phyloP scores from a whole-genome alignment of 495 filamentous ascomycete species.

The Aspergillus leporis region DNA sequence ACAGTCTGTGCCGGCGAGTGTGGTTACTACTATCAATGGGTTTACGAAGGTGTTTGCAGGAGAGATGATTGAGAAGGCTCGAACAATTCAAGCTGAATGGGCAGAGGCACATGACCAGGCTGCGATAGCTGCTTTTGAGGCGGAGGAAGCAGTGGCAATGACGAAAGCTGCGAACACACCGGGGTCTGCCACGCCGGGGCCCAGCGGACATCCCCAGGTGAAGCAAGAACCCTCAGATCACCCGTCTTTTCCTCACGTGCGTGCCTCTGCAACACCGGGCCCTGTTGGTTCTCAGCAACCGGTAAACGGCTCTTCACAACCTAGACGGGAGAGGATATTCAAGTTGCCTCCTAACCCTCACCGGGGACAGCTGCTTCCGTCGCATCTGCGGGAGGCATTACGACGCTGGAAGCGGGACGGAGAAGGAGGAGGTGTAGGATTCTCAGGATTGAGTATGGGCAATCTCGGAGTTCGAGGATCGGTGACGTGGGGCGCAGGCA shows the following conservation, averaged over 20 bases:
- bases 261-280: not conserved
- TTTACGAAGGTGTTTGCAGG: conserved; percentile 85
- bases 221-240: conserved; percentile 3
- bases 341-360: conserved; percentile 46
- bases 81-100: conserved; percentile 80
- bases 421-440: conserved; percentile 67
- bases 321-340: conserved; percentile 30
- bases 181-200: not conserved
- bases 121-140: conserved; percentile 32
- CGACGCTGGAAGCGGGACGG: conserved; percentile 68
- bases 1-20: conserved; percentile 77
- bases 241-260: not conserved
- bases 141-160: conserved; percentile 38
- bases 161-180: conserved; percentile 40
- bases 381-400: conserved; percentile 79
- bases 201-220: not conserved
- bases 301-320: not conserved
- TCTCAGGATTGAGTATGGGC: conserved; percentile 71
- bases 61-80: conserved; percentile 77
- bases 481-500: conserved; percentile 52
- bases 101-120: conserved; percentile 51
- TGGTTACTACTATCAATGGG: conserved; percentile 76
- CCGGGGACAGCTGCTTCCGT: conserved; percentile 73
- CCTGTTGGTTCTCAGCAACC: not conserved
- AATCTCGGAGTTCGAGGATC: conserved; percentile 66